Conservation (phyloP, 108 stramenopile species). For the Cyclostephanos tholiformis region DNA sequence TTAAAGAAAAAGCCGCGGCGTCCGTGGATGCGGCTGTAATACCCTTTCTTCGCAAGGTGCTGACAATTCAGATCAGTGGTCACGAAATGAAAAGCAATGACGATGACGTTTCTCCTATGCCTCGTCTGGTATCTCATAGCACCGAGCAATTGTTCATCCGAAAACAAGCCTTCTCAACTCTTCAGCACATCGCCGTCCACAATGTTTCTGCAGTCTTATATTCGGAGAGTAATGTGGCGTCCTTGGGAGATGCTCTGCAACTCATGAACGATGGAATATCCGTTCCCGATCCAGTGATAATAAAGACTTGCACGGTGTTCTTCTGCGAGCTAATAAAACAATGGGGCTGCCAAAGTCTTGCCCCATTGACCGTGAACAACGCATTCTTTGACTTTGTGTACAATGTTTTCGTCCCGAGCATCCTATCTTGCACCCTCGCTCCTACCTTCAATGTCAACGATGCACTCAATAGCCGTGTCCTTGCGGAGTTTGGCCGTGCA, state of each 20-base stretch:
- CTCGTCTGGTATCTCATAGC: conserved; percentile 37
- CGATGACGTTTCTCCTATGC: conserved; percentile 29
- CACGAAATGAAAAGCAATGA: conserved; percentile 12
- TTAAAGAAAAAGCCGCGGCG: conserved; percentile 54
- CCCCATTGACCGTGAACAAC: conserved; percentile 11
- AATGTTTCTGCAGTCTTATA: conserved; percentile 53
- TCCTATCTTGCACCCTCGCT: conserved; percentile 21
- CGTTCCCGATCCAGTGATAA: conserved; percentile 64
- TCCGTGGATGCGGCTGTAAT: conserved; percentile 58
- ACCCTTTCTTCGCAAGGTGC: conserved; percentile 69
- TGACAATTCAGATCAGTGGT: conserved; percentile 39
- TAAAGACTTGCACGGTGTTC: conserved; percentile 67
- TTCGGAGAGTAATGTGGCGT: conserved; percentile 53
- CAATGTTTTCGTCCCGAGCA: conserved; percentile 32
- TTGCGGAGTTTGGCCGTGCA: conserved; percentile 26
- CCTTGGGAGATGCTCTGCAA: conserved; percentile 58
- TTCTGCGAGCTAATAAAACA: conserved; percentile 61
- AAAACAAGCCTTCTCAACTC: conserved; percentile 59
- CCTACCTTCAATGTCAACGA: conserved; percentile 41
- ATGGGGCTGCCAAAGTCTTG: conserved; percentile 37
- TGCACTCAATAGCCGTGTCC: conserved; percentile 30
- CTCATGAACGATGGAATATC: conserved; percentile 58
- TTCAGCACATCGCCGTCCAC: conserved; percentile 61
- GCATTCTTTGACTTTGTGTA: conserved; percentile 40
- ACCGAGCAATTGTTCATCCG: conserved; percentile 74